A percentile compares a stretch with the other conserved stretches of the same genome.
phyloP scores from a whole-genome alignment of 805 yeast genomes.

The Candida bentonensis region DNA sequence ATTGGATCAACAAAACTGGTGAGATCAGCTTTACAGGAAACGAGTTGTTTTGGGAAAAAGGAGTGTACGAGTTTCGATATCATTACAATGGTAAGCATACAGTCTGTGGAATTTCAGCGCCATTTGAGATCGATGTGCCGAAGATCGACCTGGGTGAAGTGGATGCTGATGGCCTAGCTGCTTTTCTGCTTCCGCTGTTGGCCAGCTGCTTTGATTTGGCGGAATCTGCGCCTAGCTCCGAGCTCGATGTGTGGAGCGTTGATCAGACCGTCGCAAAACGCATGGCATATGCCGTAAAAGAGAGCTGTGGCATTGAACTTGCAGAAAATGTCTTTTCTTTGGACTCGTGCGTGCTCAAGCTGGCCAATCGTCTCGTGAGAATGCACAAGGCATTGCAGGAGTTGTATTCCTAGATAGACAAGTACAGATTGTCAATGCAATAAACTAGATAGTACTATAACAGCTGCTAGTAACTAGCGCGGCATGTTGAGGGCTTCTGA shows the following conservation, averaged over 20 bases:
- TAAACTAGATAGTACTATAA: too few species aligned
- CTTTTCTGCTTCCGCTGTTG: conserved; percentile 17
- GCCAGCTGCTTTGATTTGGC: conserved; percentile 12
- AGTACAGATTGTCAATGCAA: too few species aligned
- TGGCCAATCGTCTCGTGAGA: conserved; percentile 17
- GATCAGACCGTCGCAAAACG: conserved; percentile 12
- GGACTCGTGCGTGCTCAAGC: conserved; percentile 22
- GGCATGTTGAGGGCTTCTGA: too few species aligned
- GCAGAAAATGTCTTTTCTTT: conserved; percentile 29
- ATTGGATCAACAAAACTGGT: conserved; percentile 25
- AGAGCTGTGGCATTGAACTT: conserved; percentile 21
- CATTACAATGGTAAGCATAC: conserved; percentile 55
- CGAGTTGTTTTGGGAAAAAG: conserved; percentile 48
- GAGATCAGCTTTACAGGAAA: conserved; percentile 33
- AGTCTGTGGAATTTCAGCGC: conserved; percentile 49
- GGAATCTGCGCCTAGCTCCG: conserved; percentile 10
- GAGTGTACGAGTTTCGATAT: conserved; percentile 61
- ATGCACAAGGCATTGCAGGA: conserved; percentile 20
- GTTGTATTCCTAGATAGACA: conserved; percentile 9
- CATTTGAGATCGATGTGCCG: conserved; percentile 44
- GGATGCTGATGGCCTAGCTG: conserved; percentile 20
- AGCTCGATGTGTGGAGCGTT: conserved; percentile 15
- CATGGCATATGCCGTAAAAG: conserved; percentile 15
- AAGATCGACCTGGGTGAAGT: conserved; percentile 19
- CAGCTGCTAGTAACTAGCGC: too few species aligned